Conservation (phyloP, 306 rosid species). For the Crotalaria pallida region DNA sequence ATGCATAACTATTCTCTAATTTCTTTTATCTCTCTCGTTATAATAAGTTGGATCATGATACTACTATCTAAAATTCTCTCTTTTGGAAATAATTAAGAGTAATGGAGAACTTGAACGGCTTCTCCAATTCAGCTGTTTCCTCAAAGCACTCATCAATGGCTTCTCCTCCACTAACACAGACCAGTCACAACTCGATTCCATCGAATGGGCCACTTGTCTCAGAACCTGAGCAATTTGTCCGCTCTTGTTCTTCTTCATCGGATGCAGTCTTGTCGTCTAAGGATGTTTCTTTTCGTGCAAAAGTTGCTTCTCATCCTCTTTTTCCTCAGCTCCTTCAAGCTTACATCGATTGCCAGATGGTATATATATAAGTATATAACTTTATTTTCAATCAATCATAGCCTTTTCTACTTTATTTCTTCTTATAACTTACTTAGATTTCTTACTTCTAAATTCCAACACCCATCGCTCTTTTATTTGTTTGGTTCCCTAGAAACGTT, state of each 20-base stretch:
- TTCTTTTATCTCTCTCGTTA: background rate
- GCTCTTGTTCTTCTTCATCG: conserved; percentile 21
- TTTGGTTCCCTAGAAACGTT: background rate
- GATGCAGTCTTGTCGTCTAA: conserved; percentile 24
- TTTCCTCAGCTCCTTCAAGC: conserved; percentile 62
- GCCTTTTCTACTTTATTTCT: background rate
- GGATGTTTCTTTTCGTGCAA: conserved; percentile 34
- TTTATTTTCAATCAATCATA: background rate
- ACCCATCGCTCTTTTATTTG: background rate
- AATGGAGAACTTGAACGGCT: conserved; percentile 43
- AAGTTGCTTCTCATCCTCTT: conserved; percentile 74
- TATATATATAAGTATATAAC: background rate
- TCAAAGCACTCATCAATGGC: conserved; percentile 22
- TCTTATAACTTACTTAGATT: background rate
- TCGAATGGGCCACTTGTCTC: conserved; percentile 3
- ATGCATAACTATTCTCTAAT: too few species aligned
- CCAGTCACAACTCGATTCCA: background rate
- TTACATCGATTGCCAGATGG: conserved; percentile 77
- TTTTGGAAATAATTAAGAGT: background rate
- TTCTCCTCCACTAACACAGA: background rate
- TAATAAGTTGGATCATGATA: background rate
- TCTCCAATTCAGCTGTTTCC: conserved; percentile 15
- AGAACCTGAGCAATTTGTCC: conserved; percentile 17
- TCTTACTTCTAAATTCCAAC: background rate
- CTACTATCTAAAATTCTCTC: background rate